Conservation (phyloP, 164 flowering plant species). For the Brasenia schreberi region DNA sequence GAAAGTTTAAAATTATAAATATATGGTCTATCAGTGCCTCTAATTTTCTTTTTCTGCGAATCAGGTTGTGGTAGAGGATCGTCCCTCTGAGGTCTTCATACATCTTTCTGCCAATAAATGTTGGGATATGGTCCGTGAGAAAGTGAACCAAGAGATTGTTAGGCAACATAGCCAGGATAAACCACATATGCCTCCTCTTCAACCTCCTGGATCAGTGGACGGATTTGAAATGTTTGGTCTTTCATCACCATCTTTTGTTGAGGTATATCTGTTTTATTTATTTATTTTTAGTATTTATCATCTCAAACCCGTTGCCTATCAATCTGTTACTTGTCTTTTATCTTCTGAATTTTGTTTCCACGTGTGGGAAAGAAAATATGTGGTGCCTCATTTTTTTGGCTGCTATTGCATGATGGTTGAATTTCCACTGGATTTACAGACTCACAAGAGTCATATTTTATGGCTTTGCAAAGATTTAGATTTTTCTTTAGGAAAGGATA, state of each 20-base stretch:
- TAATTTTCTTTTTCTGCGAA: conserved; percentile 1
- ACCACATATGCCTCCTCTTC: conserved; percentile 62
- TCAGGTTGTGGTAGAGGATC: conserved; percentile 73
- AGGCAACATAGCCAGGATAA: conserved; percentile 54
- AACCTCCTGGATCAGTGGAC: conserved; percentile 85
- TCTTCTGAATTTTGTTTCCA: background rate
- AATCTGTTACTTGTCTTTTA: background rate
- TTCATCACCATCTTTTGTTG: conserved; percentile 67
- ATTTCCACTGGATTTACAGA: no score
- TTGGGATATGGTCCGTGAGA: conserved; percentile 94
- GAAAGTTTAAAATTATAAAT: no score
- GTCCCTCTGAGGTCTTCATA: conserved; percentile 59
- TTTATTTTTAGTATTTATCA: background rate
- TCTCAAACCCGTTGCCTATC: background rate
- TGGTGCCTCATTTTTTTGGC: no score
- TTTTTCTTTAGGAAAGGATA: no score
- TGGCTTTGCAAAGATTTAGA: no score
- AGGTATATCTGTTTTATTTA: conserved; percentile 34
- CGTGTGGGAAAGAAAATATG: background rate
- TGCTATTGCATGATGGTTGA: no score
- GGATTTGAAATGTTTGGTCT: conserved; percentile 98
- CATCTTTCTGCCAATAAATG: conserved; percentile 59
- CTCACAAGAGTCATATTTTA: no score
- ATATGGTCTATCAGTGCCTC: background rate
- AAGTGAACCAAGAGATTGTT: conserved; percentile 78